Base-by-base conservation (phyloP, 345 rosid genomes). In the Salix arbutifolia region DNA sequence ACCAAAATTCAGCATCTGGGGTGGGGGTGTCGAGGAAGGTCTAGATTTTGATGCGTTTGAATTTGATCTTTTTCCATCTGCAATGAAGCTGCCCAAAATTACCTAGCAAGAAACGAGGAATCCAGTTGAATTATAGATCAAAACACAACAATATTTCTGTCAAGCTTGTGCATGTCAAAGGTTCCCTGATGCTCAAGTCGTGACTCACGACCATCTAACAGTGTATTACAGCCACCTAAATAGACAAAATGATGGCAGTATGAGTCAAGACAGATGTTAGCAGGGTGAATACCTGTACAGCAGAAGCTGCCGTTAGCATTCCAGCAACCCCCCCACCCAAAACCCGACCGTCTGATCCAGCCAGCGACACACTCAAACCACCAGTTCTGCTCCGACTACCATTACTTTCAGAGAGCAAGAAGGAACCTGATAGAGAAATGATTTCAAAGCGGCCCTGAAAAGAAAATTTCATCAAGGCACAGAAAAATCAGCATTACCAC, bases 321-420 rank as follows among this genome's bases (percentile, higher is more conserved):
- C 98, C 99, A 16, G 88, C 87, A 73, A 94, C 98, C 65, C 78
- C 82, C 74, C 99, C 99, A 67, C 98, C 98, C 74, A 96, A 50
- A 76, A 92, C 91, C 71, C 84, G 85, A 67, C 93, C 97, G 77
- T 90, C 96, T 5, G 92, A 71, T 7, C 92, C 93, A 38, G 94
- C 96, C 76, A 96, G 77, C 26, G 96, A 90, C 60, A 93, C 91
- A 77, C 85, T 90, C 81, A 96, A 84, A 52, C 85, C 85, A 65
- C 93, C 85, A 76, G 48, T 74, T 85, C 88, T 80, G 76, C 82
- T 81, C 53, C 69, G 81, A 33, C 70, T 76, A 58, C 88, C 90
- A 81, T 88, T 87, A 44, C 81, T 80, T 9, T 91, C 96, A 31
- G 88, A 83, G 82, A 81, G 81, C 70, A 82, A 75, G 77, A 88